phyloP scores from a whole-genome alignment of 306 rosid genomes.

The Inga laurina region DNA sequence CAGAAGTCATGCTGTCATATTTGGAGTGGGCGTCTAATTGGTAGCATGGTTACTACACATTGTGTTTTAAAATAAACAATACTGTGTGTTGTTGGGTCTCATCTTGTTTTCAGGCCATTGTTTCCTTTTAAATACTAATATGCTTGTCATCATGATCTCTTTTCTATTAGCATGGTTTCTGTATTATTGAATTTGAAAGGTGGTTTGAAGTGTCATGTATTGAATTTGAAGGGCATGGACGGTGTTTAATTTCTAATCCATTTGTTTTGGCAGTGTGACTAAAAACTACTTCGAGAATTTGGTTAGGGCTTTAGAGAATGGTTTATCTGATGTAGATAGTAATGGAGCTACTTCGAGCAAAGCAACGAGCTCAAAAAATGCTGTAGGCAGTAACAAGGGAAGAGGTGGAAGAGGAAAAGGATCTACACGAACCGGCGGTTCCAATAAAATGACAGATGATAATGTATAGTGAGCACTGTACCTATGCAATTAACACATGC shows the following conservation, averaged over 20 bases:
- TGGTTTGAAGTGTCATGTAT: too few species aligned
- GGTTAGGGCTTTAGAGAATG: conserved; percentile 72
- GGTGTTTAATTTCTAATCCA: conserved; percentile 3
- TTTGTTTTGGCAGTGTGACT: conserved; percentile 57
- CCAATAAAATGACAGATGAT: conserved; percentile 40
- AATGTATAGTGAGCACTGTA: conserved; percentile 49
- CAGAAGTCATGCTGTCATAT: not conserved
- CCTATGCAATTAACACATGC: conserved; percentile 50
- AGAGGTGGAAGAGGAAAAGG: conserved; percentile 59
- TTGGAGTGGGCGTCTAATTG: not conserved
- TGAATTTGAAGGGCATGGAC: not conserved
- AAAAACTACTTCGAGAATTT: conserved; percentile 68
- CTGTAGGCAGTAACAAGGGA: conserved; percentile 53
- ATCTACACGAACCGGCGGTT: conserved; percentile 27
- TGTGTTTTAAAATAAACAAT: not conserved
- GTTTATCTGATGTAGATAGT: conserved; percentile 52
- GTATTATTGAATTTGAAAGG: not conserved
- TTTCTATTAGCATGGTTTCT: not conserved
- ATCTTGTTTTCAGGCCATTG: not conserved
- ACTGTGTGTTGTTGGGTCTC: not conserved
- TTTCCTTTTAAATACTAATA: not conserved
- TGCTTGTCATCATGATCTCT: not conserved
- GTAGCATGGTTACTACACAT: not conserved
- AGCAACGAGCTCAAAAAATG: conserved; percentile 53
- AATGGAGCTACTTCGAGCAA: conserved; percentile 60